Conservation (phyloP, 352 stramenopile species). For the Pythium plurisporium region DNA sequence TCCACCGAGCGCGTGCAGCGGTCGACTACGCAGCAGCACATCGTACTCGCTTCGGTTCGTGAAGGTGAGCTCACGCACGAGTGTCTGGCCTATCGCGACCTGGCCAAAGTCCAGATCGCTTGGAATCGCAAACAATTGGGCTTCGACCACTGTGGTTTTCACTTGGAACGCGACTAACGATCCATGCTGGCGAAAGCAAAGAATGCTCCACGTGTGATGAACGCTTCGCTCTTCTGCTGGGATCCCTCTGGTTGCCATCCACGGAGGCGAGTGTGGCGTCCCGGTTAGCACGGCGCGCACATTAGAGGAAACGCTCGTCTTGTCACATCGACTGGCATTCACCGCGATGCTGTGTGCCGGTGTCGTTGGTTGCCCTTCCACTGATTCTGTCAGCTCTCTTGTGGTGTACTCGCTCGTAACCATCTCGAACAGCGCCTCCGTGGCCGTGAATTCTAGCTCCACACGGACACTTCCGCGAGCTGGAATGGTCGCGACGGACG, state of each 20-base stretch:
- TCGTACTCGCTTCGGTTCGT: slow-evolving; percentile 40
- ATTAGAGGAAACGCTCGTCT: not conserved
- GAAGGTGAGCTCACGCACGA: slow-evolving; percentile 53
- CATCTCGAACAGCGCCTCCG: slow-evolving; percentile 37
- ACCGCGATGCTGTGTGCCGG: slow-evolving; percentile 9
- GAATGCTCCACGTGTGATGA: slow-evolving; percentile 72
- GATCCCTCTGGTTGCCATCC: slow-evolving; percentile 20
- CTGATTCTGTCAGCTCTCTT: not conserved
- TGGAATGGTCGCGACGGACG: slow-evolving; percentile 49
- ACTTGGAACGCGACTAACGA: slow-evolving; percentile 47
- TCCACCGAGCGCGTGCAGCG: slow-evolving; percentile 76
- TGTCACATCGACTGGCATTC: not conserved
- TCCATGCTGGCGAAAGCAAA: slow-evolving; percentile 52
- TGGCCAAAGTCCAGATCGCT: slow-evolving; percentile 75
- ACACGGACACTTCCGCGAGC: slow-evolving; percentile 47
- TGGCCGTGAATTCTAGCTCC: slow-evolving; percentile 79
- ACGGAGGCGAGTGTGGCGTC: slow-evolving; percentile 6
- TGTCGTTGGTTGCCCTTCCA: not conserved
- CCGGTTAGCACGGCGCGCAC: not conserved
- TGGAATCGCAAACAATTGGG: slow-evolving; percentile 40
- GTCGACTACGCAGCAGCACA: slow-evolving; percentile 38
- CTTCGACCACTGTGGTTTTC: slow-evolving; percentile 53
- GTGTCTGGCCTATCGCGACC: slow-evolving; percentile 76
- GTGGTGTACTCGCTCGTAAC: slow-evolving; percentile 10
- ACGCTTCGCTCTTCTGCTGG: slow-evolving; percentile 51